A percentile compares a stretch with the other conserved stretches of the same genome.
phyloP scores from a whole-genome alignment of 2,329 filamentous ascomycete species.

The Verticillium dahliae region DNA sequence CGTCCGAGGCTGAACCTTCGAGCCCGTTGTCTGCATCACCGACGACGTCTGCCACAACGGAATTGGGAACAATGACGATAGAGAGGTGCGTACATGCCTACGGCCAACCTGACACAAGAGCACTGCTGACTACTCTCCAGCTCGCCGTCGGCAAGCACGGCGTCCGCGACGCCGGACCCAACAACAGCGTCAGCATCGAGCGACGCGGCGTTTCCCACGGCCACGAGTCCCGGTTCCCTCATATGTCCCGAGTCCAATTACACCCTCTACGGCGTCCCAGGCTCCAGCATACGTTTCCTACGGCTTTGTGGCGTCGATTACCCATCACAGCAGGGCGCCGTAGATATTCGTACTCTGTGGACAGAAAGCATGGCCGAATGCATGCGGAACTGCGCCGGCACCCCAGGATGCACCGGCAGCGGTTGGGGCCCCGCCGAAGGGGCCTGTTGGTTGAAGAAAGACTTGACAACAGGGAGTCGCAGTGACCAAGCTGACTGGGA shows the following conservation, averaged over 20 bases:
- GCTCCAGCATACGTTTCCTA: conserved; percentile 31
- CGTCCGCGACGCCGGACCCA: background rate
- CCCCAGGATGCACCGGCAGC: conserved; percentile 30
- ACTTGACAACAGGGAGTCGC: conserved; percentile 22
- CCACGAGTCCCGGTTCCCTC: conserved; percentile 17
- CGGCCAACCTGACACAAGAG: background rate
- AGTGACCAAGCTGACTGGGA: conserved; percentile 29
- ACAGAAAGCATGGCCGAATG: conserved; percentile 34
- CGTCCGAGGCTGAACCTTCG: conserved; percentile 2
- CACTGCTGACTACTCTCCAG: background rate
- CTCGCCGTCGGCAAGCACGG: background rate
- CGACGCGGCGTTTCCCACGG: conserved; percentile 8
- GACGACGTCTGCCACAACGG: background rate
- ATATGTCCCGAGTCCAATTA: conserved; percentile 36
- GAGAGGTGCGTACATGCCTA: background rate
- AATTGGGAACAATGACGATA: background rate
- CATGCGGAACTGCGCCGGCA: conserved; percentile 35
- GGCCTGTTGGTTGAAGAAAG: conserved; percentile 39
- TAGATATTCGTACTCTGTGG: conserved; percentile 25
- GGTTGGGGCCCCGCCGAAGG: conserved; percentile 37
- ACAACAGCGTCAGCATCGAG: conserved; percentile 13
- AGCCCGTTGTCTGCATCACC: conserved; percentile 6
- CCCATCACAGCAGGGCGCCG: conserved; percentile 24
- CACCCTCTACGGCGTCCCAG: conserved; percentile 33
- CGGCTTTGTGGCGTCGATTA: conserved; percentile 41